A percentile compares a stretch with the other conserved stretches of the same genome.
phyloP scores from a whole-genome alignment of 1,139 yeast genomes.

The Geotrichum australiense region DNA sequence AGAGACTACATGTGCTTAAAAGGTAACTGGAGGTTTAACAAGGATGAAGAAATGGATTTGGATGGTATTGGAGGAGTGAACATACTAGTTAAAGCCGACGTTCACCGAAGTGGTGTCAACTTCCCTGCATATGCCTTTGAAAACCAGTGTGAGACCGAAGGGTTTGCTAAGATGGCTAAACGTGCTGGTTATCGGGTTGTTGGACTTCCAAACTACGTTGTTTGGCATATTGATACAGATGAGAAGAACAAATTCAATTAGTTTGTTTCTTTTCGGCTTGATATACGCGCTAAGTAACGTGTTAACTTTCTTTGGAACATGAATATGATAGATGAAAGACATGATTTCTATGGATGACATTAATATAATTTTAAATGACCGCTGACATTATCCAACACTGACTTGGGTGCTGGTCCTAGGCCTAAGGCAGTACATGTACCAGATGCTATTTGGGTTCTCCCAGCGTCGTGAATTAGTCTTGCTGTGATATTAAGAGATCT shows the following conservation, averaged over 20 bases:
- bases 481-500: conserved; percentile 72
- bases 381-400: conserved; percentile 72
- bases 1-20: conserved; percentile 66
- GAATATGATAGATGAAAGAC: no score
- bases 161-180: conserved; percentile 82
- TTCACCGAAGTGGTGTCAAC: conserved; percentile 76
- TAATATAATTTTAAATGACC: conserved; percentile 69
- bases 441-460: conserved; percentile 90
- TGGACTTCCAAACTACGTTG: conserved; percentile 82
- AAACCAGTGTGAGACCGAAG: conserved; percentile 87
- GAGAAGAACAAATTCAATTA: conserved; percentile 6
- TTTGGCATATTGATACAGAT: conserved; percentile 47
- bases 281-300: no score
- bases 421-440: conserved; percentile 95
- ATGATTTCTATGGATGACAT: conserved; percentile 4
- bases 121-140: conserved; percentile 77
- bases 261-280: no score
- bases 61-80: conserved; percentile 94
- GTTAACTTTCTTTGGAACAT: no score
- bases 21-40: conserved; percentile 58
- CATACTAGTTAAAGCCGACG: conserved; percentile 70
- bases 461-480: conserved; percentile 86
- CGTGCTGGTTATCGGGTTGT: conserved; percentile 75
- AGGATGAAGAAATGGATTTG: conserved; percentile 58
- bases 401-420: conserved; percentile 93